Percentiles rank a stretch among this genome's conserved stretches.
phyloP scores from a whole-genome alignment of 139 green algal species.

The Bryopsis sp. region DNA sequence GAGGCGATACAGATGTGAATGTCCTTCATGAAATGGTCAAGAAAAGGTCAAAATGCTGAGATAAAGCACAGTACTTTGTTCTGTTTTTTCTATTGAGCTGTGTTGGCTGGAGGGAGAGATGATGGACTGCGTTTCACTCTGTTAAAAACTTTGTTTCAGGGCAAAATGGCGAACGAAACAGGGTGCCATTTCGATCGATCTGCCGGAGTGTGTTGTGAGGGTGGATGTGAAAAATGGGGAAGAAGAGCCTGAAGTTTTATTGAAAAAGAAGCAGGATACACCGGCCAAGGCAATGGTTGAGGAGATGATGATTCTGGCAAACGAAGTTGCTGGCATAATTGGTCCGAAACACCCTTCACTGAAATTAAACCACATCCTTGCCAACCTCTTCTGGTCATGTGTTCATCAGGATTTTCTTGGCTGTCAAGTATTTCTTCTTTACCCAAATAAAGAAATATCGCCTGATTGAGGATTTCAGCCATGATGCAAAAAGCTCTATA shows the following conservation, averaged over 20 bases:
- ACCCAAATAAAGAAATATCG: too few species aligned
- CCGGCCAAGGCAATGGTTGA: not conserved
- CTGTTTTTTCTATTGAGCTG: not conserved
- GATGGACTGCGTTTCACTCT: not conserved
- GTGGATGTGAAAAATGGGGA: too few species aligned
- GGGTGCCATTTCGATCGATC: conserved; percentile 2
- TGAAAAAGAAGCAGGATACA: too few species aligned
- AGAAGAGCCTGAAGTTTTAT: too few species aligned
- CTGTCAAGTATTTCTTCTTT: too few species aligned
- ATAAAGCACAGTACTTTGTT: not conserved
- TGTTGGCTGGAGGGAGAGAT: not conserved
- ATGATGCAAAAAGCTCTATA: too few species aligned
- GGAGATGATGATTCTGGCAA: conserved; percentile 15
- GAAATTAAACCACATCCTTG: too few species aligned
- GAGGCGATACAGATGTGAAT: not conserved
- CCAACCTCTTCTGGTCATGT: too few species aligned
- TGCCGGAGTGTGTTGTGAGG: conserved; percentile 8
- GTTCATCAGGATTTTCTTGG: too few species aligned
- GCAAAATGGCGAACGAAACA: not conserved
- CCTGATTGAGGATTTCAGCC: too few species aligned
- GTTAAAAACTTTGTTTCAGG: not conserved
- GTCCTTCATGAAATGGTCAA: not conserved
- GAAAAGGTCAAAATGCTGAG: not conserved
- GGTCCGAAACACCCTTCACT: conserved; percentile 7
- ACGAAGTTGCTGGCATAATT: conserved; percentile 8